These are phyloP conservation scores for Ustilago crameri DNA, from an alignment of 1,284 basidiomycete genomes.

Conservation along the genomic window DNA sequence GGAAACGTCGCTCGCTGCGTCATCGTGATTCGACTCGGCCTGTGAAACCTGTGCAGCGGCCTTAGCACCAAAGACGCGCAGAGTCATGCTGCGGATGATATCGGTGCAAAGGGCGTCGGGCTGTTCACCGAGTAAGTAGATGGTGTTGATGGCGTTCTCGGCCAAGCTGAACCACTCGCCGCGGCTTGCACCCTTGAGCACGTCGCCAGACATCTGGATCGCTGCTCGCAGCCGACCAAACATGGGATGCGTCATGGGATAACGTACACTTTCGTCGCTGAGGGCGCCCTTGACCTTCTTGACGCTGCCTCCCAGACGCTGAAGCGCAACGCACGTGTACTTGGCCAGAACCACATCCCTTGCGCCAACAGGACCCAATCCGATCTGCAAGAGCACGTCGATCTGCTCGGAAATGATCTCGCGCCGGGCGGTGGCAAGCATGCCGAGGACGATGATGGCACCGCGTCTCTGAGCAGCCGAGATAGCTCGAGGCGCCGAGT, in stretches of 20 bases:
- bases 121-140: slow-evolving; percentile 92
- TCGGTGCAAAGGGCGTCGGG: slow-evolving; percentile 86
- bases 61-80: slow-evolving; percentile 75
- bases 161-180: slow-evolving; percentile 82
- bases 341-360: slow-evolving; percentile 85
- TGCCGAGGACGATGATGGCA: slow-evolving; percentile 92
- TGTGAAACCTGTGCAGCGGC: slow-evolving; percentile 2
- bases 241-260: slow-evolving; percentile 87
- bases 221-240: slow-evolving; percentile 84
- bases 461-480: slow-evolving; percentile 87
- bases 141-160: slow-evolving; percentile 95
- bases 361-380: slow-evolving; percentile 81
- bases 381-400: slow-evolving; percentile 85
- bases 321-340: slow-evolving; percentile 92
- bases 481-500: slow-evolving; percentile 70
- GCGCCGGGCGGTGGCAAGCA: slow-evolving; percentile 88
- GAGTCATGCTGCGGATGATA: slow-evolving; percentile 83
- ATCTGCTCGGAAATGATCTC: slow-evolving; percentile 87
- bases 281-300: slow-evolving; percentile 92
- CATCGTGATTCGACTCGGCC: slow-evolving; percentile 17
- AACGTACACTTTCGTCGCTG: slow-evolving; percentile 83
- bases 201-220: slow-evolving; percentile 40
- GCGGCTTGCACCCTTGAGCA: slow-evolving; percentile 38
- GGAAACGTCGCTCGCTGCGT: slow-evolving; percentile 36
- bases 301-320: slow-evolving; percentile 88